Conservation (phyloP, 2,329 filamentous ascomycete species). For the Fusarium pseudoanthophilum region DNA sequence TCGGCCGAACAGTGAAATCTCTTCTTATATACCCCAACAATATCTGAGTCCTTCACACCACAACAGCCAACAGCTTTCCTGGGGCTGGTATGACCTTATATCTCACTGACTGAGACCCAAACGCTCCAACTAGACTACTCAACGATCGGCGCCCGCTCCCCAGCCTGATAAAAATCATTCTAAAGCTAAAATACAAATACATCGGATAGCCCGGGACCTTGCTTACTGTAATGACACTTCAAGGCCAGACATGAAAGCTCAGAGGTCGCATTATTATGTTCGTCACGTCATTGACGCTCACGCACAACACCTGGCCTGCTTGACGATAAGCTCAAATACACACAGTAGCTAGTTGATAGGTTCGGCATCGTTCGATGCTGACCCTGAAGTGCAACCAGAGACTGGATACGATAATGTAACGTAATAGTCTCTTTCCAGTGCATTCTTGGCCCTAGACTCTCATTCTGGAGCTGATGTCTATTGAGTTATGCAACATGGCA, state of each 20-base stretch:
- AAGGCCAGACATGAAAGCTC: not conserved
- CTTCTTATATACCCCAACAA: not conserved
- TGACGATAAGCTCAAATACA: not conserved
- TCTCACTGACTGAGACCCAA: constrained; percentile 10
- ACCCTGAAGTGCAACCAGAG: not conserved
- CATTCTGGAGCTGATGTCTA: not conserved
- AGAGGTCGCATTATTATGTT: not conserved
- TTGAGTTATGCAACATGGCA: not conserved
- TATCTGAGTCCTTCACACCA: not conserved
- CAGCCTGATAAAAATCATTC: constrained; percentile 7
- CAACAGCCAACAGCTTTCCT: not conserved
- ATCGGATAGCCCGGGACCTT: constrained; percentile 35
- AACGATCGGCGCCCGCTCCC: constrained; percentile 7
- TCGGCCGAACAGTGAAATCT: not conserved
- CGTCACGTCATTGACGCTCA: constrained; percentile 23
- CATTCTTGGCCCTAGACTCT: not conserved
- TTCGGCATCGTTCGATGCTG: constrained; percentile 2
- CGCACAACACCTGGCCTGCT: not conserved
- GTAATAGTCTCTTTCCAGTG: not conserved
- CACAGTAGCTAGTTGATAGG: constrained; percentile 1
- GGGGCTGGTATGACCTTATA: not conserved
- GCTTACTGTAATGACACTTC: constrained; percentile 26
- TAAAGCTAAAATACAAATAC: not conserved
- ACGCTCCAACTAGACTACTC: not conserved
- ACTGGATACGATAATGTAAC: not conserved